A percentile compares a stretch with the other conserved stretches of the same genome.
phyloP scores from a whole-genome alignment of 306 rosid species.

The Dalbergia cultrata region DNA sequence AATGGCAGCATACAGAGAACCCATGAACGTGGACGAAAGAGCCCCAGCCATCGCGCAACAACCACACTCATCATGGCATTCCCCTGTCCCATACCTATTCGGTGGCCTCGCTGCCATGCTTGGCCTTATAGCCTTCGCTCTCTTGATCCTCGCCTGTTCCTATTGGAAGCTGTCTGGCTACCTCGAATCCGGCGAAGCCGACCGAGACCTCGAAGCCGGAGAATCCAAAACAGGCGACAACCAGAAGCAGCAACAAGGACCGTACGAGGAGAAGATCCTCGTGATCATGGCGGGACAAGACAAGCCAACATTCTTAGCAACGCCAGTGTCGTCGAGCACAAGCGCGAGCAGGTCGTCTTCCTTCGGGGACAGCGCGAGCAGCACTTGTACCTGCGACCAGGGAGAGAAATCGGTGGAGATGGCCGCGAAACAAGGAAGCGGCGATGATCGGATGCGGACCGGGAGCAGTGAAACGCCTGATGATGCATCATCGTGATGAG shows the following conservation, averaged over 20 bases:
- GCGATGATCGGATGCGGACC: conserved; percentile 18
- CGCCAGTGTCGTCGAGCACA: conserved; percentile 67
- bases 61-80: conserved; percentile 90
- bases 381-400: conserved; percentile 58
- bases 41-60: conserved; percentile 45
- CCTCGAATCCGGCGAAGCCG: conserved; percentile 58
- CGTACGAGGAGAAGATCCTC: conserved; percentile 83
- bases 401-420: conserved; percentile 53
- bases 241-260: conserved; percentile 55
- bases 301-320: conserved; percentile 90
- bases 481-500: conserved; percentile 47
- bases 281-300: conserved; percentile 97
- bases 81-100: conserved; percentile 91
- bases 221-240: conserved; percentile 48
- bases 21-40: conserved; percentile 53
- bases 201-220: conserved; percentile 73
- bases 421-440: conserved; percentile 35
- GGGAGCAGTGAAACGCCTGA: conserved; percentile 41
- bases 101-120: conserved; percentile 97
- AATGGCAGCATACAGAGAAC: conserved; percentile 73
- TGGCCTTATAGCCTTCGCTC: conserved; percentile 97
- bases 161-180: conserved; percentile 97
- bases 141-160: conserved; percentile 91
- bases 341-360: conserved; percentile 63
- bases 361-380: conserved; percentile 57